Evolutionary conservation across 345 rosid genomes (phyloP).

Genomic region (Lumnitzera racemosa): DNA sequence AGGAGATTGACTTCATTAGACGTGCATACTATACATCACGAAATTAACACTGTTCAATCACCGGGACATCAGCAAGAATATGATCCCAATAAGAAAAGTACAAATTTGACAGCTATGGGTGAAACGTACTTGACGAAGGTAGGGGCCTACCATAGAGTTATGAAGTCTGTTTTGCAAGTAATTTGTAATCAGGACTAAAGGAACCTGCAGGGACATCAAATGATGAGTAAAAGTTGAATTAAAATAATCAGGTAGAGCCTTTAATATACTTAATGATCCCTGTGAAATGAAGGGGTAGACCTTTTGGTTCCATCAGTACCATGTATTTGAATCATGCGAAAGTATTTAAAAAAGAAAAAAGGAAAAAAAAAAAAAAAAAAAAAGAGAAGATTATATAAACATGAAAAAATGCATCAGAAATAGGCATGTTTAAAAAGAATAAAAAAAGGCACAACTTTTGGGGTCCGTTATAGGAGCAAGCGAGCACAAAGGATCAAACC

Average conservation of each 20-base stretch:
- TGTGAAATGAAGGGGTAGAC: no score
- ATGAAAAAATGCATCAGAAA: no score
- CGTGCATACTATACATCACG: no score
- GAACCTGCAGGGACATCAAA: slow-evolving; percentile 41
- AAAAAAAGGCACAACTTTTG: background rate
- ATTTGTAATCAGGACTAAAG: slow-evolving; percentile 75
- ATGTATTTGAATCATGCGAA: no score
- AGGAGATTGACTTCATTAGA: no score
- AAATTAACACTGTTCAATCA: no score
- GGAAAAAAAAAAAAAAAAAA: no score
- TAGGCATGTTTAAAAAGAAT: background rate
- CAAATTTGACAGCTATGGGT: background rate
- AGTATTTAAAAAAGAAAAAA: no score
- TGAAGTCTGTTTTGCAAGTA: slow-evolving; percentile 61
- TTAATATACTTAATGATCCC: no score
- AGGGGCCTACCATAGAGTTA: slow-evolving; percentile 64
- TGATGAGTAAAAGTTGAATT: slow-evolving; percentile 3
- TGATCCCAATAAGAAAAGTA: background rate
- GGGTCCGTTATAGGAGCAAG: background rate
- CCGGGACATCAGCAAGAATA: no score
- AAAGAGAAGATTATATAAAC: no score
- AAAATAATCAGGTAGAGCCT: background rate
- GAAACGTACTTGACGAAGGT: background rate
- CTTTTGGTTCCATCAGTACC: no score
- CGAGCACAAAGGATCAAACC: slow-evolving; percentile 28